These are phyloP conservation scores for Backusella liffmaniae DNA, from an alignment of 192 early-diverging fungal species.

Conservation along the genomic window DNA sequence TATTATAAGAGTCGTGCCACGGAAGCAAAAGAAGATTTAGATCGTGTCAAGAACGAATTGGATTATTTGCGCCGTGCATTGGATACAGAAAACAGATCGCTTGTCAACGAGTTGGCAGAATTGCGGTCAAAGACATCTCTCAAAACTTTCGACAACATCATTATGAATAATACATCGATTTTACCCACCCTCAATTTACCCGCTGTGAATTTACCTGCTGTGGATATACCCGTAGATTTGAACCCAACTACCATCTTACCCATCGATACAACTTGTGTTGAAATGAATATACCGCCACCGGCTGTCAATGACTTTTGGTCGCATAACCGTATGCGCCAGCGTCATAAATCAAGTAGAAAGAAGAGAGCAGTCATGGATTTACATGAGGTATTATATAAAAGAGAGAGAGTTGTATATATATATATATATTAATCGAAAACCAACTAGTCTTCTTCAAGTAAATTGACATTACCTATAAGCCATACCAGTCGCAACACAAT, in stretches of 20 bases:
- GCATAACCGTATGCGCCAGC: constrained; percentile 20
- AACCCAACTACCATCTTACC: background rate
- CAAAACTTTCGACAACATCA: background rate
- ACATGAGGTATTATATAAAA: constrained; percentile 12
- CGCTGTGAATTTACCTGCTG: constrained; percentile 6
- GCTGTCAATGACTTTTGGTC: constrained; percentile 23
- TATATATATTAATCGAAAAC: background rate
- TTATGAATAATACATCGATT: background rate
- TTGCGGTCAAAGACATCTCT: constrained; percentile 14
- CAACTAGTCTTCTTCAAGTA: background rate
- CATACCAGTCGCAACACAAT: background rate
- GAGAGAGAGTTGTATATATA: background rate
- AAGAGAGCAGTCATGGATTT: constrained; percentile 16
- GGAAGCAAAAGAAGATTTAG: constrained; percentile 33
- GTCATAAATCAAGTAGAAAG: constrained; percentile 6
- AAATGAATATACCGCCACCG: constrained; percentile 18
- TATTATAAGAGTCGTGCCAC: constrained; percentile 33
- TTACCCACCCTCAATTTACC: background rate
- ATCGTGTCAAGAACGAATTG: constrained; percentile 4
- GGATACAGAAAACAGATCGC: constrained; percentile 25
- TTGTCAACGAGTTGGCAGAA: constrained; percentile 34
- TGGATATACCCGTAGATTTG: constrained; percentile 5
- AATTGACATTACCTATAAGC: background rate
- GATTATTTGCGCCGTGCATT: constrained; percentile 19
- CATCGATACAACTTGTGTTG: constrained; percentile 4